phyloP scores from a whole-genome alignment of 306 rosid genomes.

The Trifolium dubium region DNA sequence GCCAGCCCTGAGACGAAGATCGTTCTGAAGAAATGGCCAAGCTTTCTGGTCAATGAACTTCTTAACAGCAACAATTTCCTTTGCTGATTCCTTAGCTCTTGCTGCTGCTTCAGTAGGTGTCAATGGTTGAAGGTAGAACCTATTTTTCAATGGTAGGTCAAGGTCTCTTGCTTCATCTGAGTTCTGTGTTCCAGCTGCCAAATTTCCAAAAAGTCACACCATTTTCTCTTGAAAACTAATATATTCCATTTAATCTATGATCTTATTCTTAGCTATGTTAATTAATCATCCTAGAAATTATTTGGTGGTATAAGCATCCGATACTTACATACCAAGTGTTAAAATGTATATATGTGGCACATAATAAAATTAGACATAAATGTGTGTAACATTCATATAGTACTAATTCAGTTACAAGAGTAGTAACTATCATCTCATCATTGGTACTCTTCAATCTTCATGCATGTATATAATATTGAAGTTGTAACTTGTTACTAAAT shows the following conservation, averaged over 20 bases:
- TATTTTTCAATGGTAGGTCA: conserved; percentile 65
- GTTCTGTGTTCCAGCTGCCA: conserved; percentile 91
- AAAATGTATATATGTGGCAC: background rate
- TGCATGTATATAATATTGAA: too few species aligned
- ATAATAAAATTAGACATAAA: background rate
- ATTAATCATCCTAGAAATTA: background rate
- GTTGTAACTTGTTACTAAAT: too few species aligned
- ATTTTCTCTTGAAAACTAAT: too few species aligned
- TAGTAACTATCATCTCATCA: too few species aligned
- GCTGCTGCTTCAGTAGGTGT: conserved; percentile 65
- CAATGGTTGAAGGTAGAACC: conserved; percentile 88
- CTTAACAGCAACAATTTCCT: conserved; percentile 81
- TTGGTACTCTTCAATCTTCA: too few species aligned
- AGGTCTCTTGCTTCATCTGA: conserved; percentile 90
- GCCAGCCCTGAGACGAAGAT: conserved; percentile 71
- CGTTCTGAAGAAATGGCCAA: conserved; percentile 93
- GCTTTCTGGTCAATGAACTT: conserved; percentile 82
- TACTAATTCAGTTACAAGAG: too few species aligned
- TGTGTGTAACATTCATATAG: background rate
- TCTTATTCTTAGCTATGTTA: background rate
- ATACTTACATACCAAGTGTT: background rate
- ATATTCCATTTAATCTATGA: too few species aligned
- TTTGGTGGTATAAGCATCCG: background rate
- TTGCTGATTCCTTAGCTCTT: conserved; percentile 93
- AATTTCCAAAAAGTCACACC: background rate